These are phyloP conservation scores for Sophora flavescens DNA, from an alignment of 306 rosid genomes.

Conservation along the genomic window DNA sequence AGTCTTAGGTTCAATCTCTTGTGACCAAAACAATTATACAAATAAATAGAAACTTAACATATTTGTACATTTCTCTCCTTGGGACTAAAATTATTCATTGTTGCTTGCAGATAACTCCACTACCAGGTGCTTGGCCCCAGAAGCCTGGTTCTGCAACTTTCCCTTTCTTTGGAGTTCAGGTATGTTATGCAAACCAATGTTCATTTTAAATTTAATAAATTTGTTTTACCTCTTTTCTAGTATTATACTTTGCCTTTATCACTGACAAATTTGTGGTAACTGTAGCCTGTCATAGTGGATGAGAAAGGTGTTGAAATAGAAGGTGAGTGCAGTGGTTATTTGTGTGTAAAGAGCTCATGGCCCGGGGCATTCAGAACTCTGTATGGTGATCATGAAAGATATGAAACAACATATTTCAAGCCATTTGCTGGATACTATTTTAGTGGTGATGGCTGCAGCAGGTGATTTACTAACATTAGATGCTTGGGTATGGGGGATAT, in stretches of 20 bases:
- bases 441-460: slow-evolving; percentile 97
- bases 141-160: slow-evolving; percentile 99
- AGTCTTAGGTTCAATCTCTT: slow-evolving; percentile 4
- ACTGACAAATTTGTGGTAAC: slow-evolving; percentile 43
- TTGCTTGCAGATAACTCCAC: slow-evolving; percentile 85
- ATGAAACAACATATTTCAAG: slow-evolving; percentile 95
- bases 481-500: not conserved
- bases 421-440: slow-evolving; percentile 96
- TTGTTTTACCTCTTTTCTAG: slow-evolving; percentile 17
- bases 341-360: slow-evolving; percentile 91
- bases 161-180: slow-evolving; percentile 99
- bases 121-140: slow-evolving; percentile 99
- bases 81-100: slow-evolving; percentile 34
- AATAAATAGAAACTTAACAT: not conserved
- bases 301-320: slow-evolving; percentile 93
- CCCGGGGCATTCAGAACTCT: slow-evolving; percentile 99
- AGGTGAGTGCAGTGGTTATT: slow-evolving; percentile 94
- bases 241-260: slow-evolving; percentile 27
- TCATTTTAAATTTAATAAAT: slow-evolving; percentile 29
- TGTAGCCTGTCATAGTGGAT: slow-evolving; percentile 89
- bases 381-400: slow-evolving; percentile 96
- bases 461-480: slow-evolving; percentile 52
- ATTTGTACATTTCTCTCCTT: slow-evolving; percentile 2
- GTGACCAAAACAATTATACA: not conserved
- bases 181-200: slow-evolving; percentile 42